Conservation (phyloP, 2,329 filamentous ascomycete genomes). For the Aureobasidium lini region DNA sequence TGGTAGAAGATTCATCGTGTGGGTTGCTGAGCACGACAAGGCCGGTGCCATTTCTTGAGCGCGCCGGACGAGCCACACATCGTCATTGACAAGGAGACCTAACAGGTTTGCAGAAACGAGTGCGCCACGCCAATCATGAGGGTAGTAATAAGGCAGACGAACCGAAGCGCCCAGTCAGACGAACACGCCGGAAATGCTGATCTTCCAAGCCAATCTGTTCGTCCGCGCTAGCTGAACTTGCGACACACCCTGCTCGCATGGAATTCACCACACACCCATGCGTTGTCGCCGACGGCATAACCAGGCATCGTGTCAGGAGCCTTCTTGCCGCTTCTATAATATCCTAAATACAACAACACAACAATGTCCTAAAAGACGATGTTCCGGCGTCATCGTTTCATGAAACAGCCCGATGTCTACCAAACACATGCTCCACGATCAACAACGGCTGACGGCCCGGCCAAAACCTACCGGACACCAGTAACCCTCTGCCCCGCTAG, state of each 20-base stretch:
- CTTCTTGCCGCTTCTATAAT: not conserved
- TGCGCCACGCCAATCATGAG: conserved; percentile 5
- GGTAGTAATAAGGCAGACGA: not conserved
- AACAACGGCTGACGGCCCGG: conserved; percentile 4
- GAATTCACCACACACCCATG: not conserved
- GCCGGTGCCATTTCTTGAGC: not conserved
- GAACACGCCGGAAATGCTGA: not conserved
- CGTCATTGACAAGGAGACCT: conserved; percentile 2
- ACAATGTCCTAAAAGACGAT: not conserved
- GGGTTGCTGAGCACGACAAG: not conserved
- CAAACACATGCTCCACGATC: not conserved
- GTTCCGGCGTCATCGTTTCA: conserved; percentile 9
- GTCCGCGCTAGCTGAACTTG: not conserved
- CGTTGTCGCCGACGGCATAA: not conserved
- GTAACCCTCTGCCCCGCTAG: not conserved
- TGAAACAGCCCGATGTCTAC: conserved; percentile 1
- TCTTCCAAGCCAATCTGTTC: not conserved
- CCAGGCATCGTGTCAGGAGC: not conserved
- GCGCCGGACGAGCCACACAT: not conserved
- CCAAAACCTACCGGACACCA: not conserved
- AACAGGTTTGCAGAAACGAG: conserved; percentile 8
- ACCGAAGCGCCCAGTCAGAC: conserved; percentile 10
- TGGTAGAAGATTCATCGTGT: not conserved
- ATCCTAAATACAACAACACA: not conserved
- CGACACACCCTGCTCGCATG: not conserved